Percentiles rank a stretch among this genome's conserved stretches.
phyloP scores from a whole-genome alignment of 106 monocot species.

The Agapanthus africanus region DNA sequence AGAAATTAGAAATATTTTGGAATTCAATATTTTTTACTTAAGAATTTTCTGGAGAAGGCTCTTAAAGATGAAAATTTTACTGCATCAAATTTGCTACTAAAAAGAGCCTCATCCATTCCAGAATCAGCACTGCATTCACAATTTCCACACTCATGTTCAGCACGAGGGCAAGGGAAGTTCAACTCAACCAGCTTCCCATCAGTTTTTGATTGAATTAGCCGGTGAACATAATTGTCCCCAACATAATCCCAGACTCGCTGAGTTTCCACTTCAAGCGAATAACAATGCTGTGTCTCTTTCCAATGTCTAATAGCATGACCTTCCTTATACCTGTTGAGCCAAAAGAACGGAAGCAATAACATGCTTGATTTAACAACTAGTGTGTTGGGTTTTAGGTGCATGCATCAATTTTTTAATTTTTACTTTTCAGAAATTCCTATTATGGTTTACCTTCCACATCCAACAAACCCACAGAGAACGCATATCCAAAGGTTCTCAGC shows the following conservation, averaged over 20 bases:
- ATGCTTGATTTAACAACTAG: not conserved
- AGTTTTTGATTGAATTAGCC: conserved; percentile 92
- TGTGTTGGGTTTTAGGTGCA: not conserved
- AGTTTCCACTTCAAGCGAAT: conserved; percentile 84
- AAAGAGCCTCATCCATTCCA: conserved; percentile 52
- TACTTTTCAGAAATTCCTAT: not conserved
- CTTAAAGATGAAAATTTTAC: conserved; percentile 31
- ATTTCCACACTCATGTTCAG: conserved; percentile 32
- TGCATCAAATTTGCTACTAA: conserved; percentile 83
- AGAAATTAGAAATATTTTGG: not conserved
- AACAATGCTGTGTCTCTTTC: conserved; percentile 97
- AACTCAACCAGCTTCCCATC: conserved; percentile 93
- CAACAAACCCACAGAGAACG: conserved; percentile 76
- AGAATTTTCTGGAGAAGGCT: not conserved
- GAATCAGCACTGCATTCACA: conserved; percentile 47
- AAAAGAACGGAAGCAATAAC: not conserved
- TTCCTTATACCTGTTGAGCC: conserved; percentile 59
- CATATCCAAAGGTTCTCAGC: conserved; percentile 83
- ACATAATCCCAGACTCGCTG: conserved; percentile 95
- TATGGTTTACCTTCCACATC: conserved; percentile 73
- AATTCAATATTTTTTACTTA: not conserved
- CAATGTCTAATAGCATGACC: conserved; percentile 87
- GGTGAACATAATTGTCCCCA: conserved; percentile 94
- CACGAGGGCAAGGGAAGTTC: conserved; percentile 41
- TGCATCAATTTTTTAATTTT: not conserved